Evolutionary conservation across 805 yeast genomes (phyloP).

Genomic region (Candida nonsorbophila): DNA sequence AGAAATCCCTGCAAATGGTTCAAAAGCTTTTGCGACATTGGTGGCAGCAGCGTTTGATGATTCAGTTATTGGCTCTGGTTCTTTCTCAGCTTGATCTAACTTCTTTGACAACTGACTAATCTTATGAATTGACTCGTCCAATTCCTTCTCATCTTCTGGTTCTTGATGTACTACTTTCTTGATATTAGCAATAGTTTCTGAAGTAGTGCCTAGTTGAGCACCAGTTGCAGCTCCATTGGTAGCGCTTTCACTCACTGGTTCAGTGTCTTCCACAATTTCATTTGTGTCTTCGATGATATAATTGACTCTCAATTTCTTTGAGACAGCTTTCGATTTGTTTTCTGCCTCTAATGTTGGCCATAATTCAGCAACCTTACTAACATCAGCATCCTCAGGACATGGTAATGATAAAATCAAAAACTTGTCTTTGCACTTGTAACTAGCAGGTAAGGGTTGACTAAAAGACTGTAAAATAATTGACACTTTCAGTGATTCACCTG

Average conservation of each 20-base stretch:
- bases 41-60: conserved; percentile 1
- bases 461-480: conserved; percentile 84
- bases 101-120: conserved; percentile 40
- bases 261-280: conserved; percentile 4
- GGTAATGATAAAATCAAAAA: conserved; percentile 86
- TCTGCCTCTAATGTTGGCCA: conserved; percentile 73
- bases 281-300: conserved; percentile 31
- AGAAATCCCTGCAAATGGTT: conserved; percentile 45
- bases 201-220: conserved; percentile 7
- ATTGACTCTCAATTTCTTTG: conserved; percentile 64
- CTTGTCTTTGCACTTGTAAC: conserved; percentile 83
- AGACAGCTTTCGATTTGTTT: conserved; percentile 48
- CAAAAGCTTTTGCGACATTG: conserved; percentile 16
- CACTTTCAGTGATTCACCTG: conserved; percentile 69
- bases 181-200: no score
- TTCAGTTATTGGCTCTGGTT: conserved; percentile 7
- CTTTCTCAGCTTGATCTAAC: conserved; percentile 36
- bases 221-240: conserved; percentile 10
- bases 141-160: conserved; percentile 23
- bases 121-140: conserved; percentile 35
- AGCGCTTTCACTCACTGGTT: conserved; percentile 8
- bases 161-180: conserved; percentile 6
- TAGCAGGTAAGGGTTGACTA: conserved; percentile 65
- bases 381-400: conserved; percentile 54
- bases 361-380: conserved; percentile 54